Conservation (phyloP, 441 rosid species). For the Rhodomyrtus psidioides region DNA sequence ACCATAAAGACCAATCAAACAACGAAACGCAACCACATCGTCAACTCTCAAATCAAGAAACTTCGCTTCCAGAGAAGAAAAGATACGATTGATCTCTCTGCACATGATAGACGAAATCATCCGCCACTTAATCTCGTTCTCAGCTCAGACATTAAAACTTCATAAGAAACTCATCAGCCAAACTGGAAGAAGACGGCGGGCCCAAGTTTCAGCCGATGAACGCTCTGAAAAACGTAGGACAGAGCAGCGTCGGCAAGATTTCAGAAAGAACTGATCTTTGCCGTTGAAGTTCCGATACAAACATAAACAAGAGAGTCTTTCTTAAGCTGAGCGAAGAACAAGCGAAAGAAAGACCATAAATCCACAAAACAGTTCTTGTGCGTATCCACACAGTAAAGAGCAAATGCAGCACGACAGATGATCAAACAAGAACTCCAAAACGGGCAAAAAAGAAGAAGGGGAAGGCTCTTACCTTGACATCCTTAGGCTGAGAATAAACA, state of each 20-base stretch:
- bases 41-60: neutral
- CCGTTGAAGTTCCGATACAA: neutral
- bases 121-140: neutral
- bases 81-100: neutral
- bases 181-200: neutral
- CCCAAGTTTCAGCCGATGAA: neutral
- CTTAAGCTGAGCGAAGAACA: neutral
- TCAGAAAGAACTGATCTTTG: neutral
- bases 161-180: neutral
- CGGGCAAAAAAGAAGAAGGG: neutral
- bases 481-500: slow-evolving; percentile 47
- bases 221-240: neutral
- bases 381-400: neutral
- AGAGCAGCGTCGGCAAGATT: neutral
- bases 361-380: neutral
- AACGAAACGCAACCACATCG: neutral
- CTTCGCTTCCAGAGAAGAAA: neutral
- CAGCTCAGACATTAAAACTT: neutral
- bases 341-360: neutral
- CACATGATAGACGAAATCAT: neutral
- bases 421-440: slow-evolving; percentile 18
- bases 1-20: neutral
- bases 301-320: neutral
- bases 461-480: slow-evolving; percentile 28
- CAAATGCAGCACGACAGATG: slow-evolving; percentile 11